phyloP scores from a whole-genome alignment of 305 asterid genomes.

The Solanum hybrid region DNA sequence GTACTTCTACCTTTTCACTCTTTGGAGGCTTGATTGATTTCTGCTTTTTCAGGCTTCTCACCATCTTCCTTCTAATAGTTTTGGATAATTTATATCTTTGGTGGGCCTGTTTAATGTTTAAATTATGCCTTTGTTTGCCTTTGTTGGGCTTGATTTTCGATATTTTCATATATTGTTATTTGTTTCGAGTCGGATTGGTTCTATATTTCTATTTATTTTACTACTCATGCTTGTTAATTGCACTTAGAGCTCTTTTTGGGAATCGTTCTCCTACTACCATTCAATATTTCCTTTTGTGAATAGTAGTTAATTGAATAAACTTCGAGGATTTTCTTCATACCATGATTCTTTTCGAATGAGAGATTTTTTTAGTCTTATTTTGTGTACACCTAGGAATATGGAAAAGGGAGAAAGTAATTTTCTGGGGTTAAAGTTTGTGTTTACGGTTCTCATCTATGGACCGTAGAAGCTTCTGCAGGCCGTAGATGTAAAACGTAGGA shows the following conservation, averaged over 20 bases:
- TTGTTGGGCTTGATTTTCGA: neutral
- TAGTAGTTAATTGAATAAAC: neutral
- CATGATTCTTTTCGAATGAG: neutral
- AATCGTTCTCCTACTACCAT: neutral
- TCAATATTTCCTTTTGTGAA: neutral
- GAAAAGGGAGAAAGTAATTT: neutral
- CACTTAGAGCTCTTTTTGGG: neutral
- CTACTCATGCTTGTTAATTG: neutral
- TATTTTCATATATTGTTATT: too few species aligned
- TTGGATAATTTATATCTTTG: neutral
- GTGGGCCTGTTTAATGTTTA: neutral
- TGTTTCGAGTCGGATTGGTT: neutral
- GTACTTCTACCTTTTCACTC: neutral
- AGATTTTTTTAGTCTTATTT: too few species aligned
- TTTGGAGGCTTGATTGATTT: neutral
- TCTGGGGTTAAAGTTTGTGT: neutral
- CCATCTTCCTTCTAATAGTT: too few species aligned
- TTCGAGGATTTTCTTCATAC: neutral
- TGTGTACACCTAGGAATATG: neutral
- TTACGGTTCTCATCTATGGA: neutral
- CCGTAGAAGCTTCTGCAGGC: neutral
- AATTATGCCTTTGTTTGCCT: neutral
- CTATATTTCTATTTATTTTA: neutral
- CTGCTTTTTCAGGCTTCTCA: neutral
- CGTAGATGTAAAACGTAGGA: neutral